phyloP scores from a whole-genome alignment of 169 alveolate genomes.

The Condylostoma magnum region DNA sequence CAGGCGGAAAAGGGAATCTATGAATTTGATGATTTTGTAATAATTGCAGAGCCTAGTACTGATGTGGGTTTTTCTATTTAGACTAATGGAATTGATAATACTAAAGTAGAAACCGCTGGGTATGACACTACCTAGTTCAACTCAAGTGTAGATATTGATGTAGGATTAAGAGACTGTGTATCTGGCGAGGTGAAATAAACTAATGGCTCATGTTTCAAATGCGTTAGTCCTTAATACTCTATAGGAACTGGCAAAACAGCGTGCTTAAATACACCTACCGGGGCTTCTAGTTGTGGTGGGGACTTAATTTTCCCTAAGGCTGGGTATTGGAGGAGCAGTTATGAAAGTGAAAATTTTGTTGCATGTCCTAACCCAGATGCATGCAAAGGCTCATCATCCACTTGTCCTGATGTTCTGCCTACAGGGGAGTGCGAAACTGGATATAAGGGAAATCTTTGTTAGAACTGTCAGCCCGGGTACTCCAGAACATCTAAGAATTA shows the following conservation, averaged over 20 bases:
- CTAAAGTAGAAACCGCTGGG: not conserved
- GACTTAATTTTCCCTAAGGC: not conserved
- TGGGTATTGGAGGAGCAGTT: slow-evolving; percentile 14
- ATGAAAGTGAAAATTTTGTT: not conserved
- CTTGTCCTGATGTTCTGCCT: not conserved
- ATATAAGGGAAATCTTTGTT: slow-evolving; percentile 9
- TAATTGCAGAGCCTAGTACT: not conserved
- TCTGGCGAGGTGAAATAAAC: no score
- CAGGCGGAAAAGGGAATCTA: slow-evolving; percentile 5
- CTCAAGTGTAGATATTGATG: no score
- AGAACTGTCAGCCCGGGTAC: slow-evolving; percentile 7
- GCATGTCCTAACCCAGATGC: slow-evolving; percentile 20
- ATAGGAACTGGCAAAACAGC: not conserved
- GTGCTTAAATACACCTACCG: slow-evolving; percentile 12
- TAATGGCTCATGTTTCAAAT: no score
- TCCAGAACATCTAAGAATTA: not conserved
- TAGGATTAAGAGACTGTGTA: no score
- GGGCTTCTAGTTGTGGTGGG: slow-evolving; percentile 17
- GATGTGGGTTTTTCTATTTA: not conserved
- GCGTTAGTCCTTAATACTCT: no score
- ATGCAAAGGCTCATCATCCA: not conserved
- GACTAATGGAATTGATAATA: not conserved
- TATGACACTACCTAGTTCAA: no score
- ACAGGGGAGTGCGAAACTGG: slow-evolving; percentile 11
- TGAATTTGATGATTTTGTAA: not conserved